phyloP scores from a whole-genome alignment of 805 yeast species.

The Ogataea wickerhamii region DNA sequence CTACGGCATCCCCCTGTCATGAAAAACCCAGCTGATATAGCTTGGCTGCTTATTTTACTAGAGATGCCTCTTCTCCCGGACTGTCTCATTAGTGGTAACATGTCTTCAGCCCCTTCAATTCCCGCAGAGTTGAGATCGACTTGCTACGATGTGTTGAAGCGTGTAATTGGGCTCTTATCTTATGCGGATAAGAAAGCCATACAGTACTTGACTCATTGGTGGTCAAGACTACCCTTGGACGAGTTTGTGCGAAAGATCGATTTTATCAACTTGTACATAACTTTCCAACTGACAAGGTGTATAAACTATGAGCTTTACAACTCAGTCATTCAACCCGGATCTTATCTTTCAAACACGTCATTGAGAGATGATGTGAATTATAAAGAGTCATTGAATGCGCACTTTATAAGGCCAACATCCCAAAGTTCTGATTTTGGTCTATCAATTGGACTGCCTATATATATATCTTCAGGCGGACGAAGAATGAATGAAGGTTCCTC shows the following conservation, averaged over 20 bases:
- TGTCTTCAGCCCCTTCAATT: slow-evolving; percentile 14
- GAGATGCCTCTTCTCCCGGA: slow-evolving; percentile 63
- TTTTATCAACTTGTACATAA: slow-evolving; percentile 68
- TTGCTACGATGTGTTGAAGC: slow-evolving; percentile 67
- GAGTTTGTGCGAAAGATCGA: slow-evolving; percentile 57
- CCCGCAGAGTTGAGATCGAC: slow-evolving; percentile 50
- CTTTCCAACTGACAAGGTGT: slow-evolving; percentile 65
- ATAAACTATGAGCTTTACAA: slow-evolving; percentile 34
- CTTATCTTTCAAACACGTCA: slow-evolving; percentile 13
- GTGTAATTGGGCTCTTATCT: slow-evolving; percentile 66
- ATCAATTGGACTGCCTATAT: slow-evolving; percentile 25
- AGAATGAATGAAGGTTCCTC: slow-evolving; percentile 8
- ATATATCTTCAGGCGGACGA: slow-evolving; percentile 20
- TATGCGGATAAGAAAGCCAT: slow-evolving; percentile 39
- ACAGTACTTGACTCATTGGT: slow-evolving; percentile 50
- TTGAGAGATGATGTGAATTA: slow-evolving; percentile 30
- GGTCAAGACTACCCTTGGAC: slow-evolving; percentile 40
- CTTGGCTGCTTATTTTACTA: slow-evolving; percentile 61
- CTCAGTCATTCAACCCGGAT: slow-evolving; percentile 20
- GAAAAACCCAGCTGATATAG: slow-evolving; percentile 40
- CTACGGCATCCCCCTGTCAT: slow-evolving; percentile 47
- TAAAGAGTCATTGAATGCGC: slow-evolving; percentile 24
- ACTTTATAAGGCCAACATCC: slow-evolving; percentile 26
- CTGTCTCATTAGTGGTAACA: slow-evolving; percentile 37
- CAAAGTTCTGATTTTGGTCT: slow-evolving; percentile 25